Evolutionary conservation across 2,329 filamentous ascomycete species (phyloP).

Genomic region (Claviceps sp.): DNA sequence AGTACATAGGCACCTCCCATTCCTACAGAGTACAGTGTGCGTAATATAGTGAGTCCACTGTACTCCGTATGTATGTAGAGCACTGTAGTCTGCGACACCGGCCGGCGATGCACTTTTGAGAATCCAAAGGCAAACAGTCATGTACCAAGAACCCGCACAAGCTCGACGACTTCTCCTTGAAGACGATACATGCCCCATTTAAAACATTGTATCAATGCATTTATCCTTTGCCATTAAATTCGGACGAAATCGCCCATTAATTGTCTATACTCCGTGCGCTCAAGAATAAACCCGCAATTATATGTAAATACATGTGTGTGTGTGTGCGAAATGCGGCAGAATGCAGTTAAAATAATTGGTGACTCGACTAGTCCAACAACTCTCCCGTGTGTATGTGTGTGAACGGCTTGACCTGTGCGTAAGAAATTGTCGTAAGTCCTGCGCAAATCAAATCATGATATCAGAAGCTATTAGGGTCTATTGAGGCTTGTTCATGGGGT

Average conservation of each 20-base stretch:
- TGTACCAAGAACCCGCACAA: no score
- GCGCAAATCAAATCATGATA: not conserved
- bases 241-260: not conserved
- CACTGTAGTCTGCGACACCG: no score
- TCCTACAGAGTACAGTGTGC: no score
- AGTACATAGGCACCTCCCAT: no score
- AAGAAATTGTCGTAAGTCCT: not conserved
- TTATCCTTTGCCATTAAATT: conserved; percentile 1
- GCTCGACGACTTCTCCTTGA: not conserved
- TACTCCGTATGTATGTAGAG: no score
- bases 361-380: not conserved
- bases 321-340: not conserved
- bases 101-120: no score
- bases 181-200: no score
- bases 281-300: conserved; percentile 1
- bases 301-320: not conserved
- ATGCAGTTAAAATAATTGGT: not conserved
- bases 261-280: conserved; percentile 4
- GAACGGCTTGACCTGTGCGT: not conserved
- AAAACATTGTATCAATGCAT: not conserved
- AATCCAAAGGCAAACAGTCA: no score
- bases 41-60: no score
- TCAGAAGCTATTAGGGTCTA: not conserved
- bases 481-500: not conserved
- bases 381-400: not conserved